These are phyloP conservation scores for Kwoniella sp. DNA, from an alignment of 768 basidiomycete species.

Conservation along the genomic window DNA sequence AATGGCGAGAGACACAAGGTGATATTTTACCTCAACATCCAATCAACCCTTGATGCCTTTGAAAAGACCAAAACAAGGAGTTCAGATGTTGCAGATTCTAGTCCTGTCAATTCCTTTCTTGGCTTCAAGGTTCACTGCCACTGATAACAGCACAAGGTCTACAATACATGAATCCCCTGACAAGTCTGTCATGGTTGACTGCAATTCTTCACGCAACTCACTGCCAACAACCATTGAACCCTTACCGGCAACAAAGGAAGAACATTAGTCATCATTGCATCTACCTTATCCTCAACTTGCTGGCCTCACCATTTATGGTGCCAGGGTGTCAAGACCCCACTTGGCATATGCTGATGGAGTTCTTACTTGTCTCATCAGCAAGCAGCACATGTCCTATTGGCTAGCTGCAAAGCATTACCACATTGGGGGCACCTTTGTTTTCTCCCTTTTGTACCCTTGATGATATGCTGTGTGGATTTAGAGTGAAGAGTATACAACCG, in stretches of 20 bases:
- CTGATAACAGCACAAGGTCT: conserved; percentile 7
- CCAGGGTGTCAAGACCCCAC: conserved; percentile 15
- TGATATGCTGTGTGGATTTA: conserved; percentile 38
- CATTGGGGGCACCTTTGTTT: conserved; percentile 27
- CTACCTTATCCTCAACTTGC: conserved; percentile 14
- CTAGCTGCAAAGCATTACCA: conserved; percentile 29
- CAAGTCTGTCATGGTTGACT: conserved; percentile 10
- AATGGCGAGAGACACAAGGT: conserved; percentile 23
- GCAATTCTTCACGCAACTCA: not conserved
- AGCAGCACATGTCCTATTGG: conserved; percentile 24
- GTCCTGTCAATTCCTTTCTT: conserved; percentile 28
- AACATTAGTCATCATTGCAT: conserved; percentile 7
- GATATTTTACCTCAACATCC: conserved; percentile 12
- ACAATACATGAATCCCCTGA: conserved; percentile 4
- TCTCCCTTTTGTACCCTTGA: conserved; percentile 27
- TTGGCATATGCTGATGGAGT: conserved; percentile 8
- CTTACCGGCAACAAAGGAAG: not conserved
- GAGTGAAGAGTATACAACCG: conserved; percentile 56
- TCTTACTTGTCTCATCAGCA: conserved; percentile 18
- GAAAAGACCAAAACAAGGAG: conserved; percentile 10
- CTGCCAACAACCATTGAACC: conserved; percentile 7
- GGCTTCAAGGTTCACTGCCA: conserved; percentile 49
- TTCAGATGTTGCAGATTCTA: conserved; percentile 15
- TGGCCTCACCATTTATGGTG: conserved; percentile 21
- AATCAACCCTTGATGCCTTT: conserved; percentile 6